A percentile compares a stretch with the other conserved stretches of the same genome.
Conservation (phyloP, 1,284 basidiomycete genomes). For the Stygiomarasmius scandens region DNA sequence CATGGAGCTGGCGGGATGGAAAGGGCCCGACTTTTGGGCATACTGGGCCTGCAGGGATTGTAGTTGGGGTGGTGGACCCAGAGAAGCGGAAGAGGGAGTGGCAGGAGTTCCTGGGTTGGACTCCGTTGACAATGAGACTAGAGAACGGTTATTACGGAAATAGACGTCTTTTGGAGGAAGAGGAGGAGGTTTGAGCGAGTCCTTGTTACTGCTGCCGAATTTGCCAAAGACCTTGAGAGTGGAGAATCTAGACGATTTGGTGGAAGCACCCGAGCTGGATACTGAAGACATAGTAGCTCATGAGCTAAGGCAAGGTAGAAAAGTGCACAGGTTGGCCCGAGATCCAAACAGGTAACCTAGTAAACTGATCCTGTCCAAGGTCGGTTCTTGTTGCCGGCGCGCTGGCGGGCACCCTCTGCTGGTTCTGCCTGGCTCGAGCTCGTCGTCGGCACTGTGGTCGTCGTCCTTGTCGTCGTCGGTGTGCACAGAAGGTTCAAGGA, state of each 20-base stretch:
- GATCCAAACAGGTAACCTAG: background rate
- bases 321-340: background rate
- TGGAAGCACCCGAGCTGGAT: background rate
- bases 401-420: too few species aligned
- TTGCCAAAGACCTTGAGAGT: constrained; percentile 63
- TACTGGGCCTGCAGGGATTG: constrained; percentile 24
- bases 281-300: background rate
- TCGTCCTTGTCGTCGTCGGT: too few species aligned
- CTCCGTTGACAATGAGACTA: constrained; percentile 53
- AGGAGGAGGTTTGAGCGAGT: constrained; percentile 49
- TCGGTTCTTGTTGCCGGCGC: too few species aligned
- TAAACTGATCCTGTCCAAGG: background rate
- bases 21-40: constrained; percentile 6
- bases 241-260: constrained; percentile 54
- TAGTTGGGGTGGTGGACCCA: constrained; percentile 35
- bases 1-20: constrained; percentile 24
- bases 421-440: too few species aligned
- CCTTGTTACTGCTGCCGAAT: constrained; percentile 34
- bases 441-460: too few species aligned
- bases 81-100: constrained; percentile 33
- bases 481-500: too few species aligned
- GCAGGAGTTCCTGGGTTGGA: constrained; percentile 43
- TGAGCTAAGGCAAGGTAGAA: background rate
- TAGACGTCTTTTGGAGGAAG: constrained; percentile 72
- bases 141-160: constrained; percentile 54